phyloP scores from a whole-genome alignment of 805 yeast genomes.

The Candida verbasci region DNA sequence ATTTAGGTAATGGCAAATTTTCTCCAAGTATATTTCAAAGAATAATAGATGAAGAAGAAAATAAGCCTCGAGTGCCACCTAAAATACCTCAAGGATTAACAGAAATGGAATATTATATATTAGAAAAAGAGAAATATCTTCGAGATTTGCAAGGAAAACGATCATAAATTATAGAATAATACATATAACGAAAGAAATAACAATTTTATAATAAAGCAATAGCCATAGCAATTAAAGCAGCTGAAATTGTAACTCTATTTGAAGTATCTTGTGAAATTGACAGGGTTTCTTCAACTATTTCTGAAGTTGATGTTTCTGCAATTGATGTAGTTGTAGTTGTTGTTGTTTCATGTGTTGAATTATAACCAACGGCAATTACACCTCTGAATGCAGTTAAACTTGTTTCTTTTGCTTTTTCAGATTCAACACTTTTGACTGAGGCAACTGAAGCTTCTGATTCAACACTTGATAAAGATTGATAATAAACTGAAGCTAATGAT shows the following conservation, averaged over 20 bases:
- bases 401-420: slow-evolving; percentile 12
- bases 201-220: slow-evolving; percentile 9
- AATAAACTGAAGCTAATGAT: slow-evolving; percentile 12
- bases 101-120: slow-evolving; percentile 37
- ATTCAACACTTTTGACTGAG: slow-evolving; percentile 5
- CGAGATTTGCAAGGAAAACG: slow-evolving; percentile 36
- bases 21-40: slow-evolving; percentile 35
- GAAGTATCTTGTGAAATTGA: slow-evolving; percentile 4
- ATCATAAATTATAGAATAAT: background rate
- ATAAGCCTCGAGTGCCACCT: slow-evolving; percentile 43
- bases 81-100: slow-evolving; percentile 40
- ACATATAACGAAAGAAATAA: slow-evolving; percentile 1
- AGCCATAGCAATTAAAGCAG: slow-evolving; percentile 26
- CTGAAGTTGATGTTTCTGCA: slow-evolving; percentile 4
- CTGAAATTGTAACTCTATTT: slow-evolving; percentile 9
- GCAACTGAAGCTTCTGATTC: slow-evolving; percentile 11
- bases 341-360: slow-evolving; percentile 4
- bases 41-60: slow-evolving; percentile 17
- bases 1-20: slow-evolving; percentile 38
- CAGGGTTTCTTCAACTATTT: background rate
- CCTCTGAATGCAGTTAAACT: slow-evolving; percentile 8
- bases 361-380: slow-evolving; percentile 10
- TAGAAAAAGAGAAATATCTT: slow-evolving; percentile 37
- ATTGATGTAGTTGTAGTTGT: slow-evolving; percentile 8
- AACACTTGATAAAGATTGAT: slow-evolving; percentile 1